Evolutionary conservation across 352 stramenopile genomes (phyloP).

Genomic region (Pythium sukuiense): DNA sequence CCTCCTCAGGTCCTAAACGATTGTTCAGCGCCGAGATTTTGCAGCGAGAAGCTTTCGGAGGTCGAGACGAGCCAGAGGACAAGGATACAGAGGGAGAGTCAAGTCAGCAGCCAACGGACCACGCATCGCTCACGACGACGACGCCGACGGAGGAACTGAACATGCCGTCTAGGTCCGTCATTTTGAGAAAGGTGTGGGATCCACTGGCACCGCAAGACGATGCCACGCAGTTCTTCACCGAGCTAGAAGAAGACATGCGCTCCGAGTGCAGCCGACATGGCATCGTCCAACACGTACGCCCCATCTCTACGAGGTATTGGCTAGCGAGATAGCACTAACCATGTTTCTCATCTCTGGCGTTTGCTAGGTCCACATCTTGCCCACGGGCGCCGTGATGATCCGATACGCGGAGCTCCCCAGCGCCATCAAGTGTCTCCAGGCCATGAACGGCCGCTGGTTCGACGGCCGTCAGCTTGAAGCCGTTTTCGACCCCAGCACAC

Average conservation of each 20-base stretch:
- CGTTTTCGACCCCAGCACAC: constrained; percentile 53
- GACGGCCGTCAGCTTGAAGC: constrained; percentile 66
- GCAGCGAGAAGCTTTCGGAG: neutral
- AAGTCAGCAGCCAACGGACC: neutral
- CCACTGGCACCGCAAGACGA: constrained; percentile 45
- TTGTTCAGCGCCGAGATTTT: constrained; percentile 4
- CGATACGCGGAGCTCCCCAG: constrained; percentile 49
- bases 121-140: constrained; percentile 5
- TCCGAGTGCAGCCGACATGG: constrained; percentile 73
- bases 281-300: constrained; percentile 51
- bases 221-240: constrained; percentile 55
- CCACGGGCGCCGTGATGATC: constrained; percentile 60
- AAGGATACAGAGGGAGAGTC: neutral
- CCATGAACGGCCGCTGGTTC: constrained; percentile 82
- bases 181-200: constrained; percentile 69
- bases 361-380: constrained; percentile 61
- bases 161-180: constrained; percentile 61
- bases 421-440: constrained; percentile 73
- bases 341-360: too few relatives aligned
- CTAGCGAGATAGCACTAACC: too few relatives aligned
- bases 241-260: constrained; percentile 81
- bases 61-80: neutral
- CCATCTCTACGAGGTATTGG: too few relatives aligned
- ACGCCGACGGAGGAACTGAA: neutral
- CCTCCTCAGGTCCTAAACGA: neutral